Base-by-base conservation (phyloP, 2,329 filamentous ascomycete genomes). In the Ophiosphaerella korrae region DNA sequence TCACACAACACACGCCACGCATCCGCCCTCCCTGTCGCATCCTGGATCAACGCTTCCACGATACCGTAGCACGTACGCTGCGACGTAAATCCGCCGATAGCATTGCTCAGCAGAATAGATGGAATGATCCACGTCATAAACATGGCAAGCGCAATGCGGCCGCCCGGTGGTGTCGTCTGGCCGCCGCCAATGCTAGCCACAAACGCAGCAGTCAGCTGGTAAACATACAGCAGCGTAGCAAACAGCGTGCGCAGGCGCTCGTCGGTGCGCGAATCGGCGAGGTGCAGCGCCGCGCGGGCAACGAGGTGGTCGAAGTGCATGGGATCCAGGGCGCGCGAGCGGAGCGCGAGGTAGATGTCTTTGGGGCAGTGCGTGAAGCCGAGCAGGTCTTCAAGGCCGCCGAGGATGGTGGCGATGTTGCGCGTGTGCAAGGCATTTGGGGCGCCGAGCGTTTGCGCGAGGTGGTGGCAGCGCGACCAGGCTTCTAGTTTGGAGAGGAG, bases 51-150 rank as follows among this genome's bases (percentile, higher is more conserved):
- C 11, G 43, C 16, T 33, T 59, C 53, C 5, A 64, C 13, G 40
- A 58, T 57, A 16, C 29, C 39, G 46, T 55, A 58, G n/a, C 52
- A 61, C 3, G 49, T 62, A 1, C 62, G 50, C 3, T 26, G 33
- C 7, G 63, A 63, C 4, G 58, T 50, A 45, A 64, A 64, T 21
- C 48, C 40, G 5, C 60, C 62, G 36, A 63, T 59, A 14, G 57
- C 54, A 34, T 64, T 64, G 43, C 62, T 64, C 2, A 67, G 23
- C 3, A 65, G 45, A 13, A 58, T 48, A 1, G 52, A 34, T 1
- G 60, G 58, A 9, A 67, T 42, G 34, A 65, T 47, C 62, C 63
- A 66, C 9, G 63, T 61, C 39, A 64, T 41, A 35, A 66, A 57
- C 49, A 66, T 60, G 0, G 57, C 46, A 5, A 49, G 57, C 5